Evolutionary conservation across 495 filamentous ascomycete genomes (phyloP), one percentile per base, ranked within the genome.

Genomic region (Bacidia rubella): DNA sequence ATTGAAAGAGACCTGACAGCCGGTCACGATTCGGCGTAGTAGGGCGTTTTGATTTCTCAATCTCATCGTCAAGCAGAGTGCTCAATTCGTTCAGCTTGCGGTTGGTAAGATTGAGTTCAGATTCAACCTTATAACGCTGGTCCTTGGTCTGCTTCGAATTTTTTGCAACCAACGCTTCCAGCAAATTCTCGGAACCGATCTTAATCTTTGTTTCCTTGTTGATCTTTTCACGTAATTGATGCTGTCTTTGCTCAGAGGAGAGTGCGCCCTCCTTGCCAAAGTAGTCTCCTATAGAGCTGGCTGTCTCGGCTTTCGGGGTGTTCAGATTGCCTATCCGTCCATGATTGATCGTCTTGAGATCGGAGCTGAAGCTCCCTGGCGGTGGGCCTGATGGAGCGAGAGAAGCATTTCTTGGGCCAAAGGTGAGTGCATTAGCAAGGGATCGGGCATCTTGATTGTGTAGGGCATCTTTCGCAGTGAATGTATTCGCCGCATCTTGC

Each of bases 161-260:
- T 67, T 98, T 98, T n/a, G 80, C 72, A 60, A 93, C 85, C 54
- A 98, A 65, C 17, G 90, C 92, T 69, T 96, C 92, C 48, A 98
- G 68, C 76, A 97, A 79, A 64, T 98, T 98, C 73, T 98, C 92
- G 49, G 90, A 95, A 22, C 92, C 92, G 54, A 87, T 82, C 68
- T 94, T 96, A 63, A 97, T 97, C 73, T 97, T 97, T 68, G 85
- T 82, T 65, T 97, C 92, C 60, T 90, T 88, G 46, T 86, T 89
- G 53, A 98, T 81, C 63, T 80, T 78, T 61, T 95, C 87, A 53
- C 82, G 77, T 54, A 93, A 73, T 40, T 78, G 70, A 23, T 78
- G 77, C 58, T 93, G 77, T 15, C 80, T 79, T 65, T 87, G 79
- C 64, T 96, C 90, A 4, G 79, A 77, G 3, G 76, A 76, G 5